phyloP scores from a whole-genome alignment of 164 flowering plant species.

The Saururus chinensis region DNA sequence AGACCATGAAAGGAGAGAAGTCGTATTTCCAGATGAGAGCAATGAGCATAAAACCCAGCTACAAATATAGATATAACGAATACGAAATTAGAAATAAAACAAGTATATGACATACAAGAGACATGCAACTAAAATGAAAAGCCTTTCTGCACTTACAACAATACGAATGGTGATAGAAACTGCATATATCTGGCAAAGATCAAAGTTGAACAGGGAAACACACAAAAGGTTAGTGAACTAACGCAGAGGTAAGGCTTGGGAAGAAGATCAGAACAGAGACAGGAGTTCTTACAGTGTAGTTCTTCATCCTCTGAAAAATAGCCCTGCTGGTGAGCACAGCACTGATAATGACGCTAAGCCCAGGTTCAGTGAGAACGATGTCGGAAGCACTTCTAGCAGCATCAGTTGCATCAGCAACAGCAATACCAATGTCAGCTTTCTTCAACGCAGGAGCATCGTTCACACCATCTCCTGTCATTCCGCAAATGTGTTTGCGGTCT shows the following conservation, averaged over 20 bases:
- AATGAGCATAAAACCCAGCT: slow-evolving; percentile 91
- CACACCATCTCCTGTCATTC: slow-evolving; percentile 46
- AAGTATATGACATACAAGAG: background rate
- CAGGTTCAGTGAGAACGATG: slow-evolving; percentile 94
- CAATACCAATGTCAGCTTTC: slow-evolving; percentile 42
- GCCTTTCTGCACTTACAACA: slow-evolving; percentile 50
- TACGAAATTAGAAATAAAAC: background rate
- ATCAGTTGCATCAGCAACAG: slow-evolving; percentile 67
- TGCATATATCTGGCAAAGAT: slow-evolving; percentile 73
- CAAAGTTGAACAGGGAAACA: background rate
- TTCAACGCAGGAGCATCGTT: slow-evolving; percentile 44
- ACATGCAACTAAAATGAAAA: background rate
- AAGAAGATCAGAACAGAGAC: background rate
- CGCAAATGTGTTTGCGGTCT: slow-evolving; percentile 36
- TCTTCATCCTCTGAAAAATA: slow-evolving; percentile 98
- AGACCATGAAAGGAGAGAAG: slow-evolving; percentile 94
- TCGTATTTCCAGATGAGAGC: slow-evolving; percentile 92
- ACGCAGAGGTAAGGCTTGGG: background rate
- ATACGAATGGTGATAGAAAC: slow-evolving; percentile 94
- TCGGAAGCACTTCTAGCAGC: slow-evolving; percentile 97
- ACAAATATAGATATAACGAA: slow-evolving; percentile 12
- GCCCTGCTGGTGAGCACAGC: slow-evolving; percentile 97
- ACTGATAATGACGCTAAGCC: slow-evolving; percentile 91
- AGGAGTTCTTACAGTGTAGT: slow-evolving; percentile 49
- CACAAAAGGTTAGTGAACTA: background rate